phyloP scores from a whole-genome alignment of 306 rosid genomes.

The Quercus cerris region DNA sequence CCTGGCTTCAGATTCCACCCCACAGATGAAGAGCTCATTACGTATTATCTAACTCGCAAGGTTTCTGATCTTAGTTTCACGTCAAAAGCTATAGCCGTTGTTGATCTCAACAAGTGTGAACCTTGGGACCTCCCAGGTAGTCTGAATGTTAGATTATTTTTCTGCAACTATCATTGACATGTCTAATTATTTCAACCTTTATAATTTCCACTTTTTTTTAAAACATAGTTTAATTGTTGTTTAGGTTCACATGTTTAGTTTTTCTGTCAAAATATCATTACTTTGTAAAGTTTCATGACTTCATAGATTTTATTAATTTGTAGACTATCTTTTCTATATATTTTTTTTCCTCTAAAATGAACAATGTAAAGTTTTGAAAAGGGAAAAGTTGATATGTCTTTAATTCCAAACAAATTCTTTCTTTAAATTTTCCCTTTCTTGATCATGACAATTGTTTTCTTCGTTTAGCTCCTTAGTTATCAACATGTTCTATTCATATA shows the following conservation, averaged over 20 bases:
- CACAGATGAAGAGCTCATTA: constrained; percentile 93
- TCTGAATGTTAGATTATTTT: neutral
- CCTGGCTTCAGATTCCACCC: constrained; percentile 97
- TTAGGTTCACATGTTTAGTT: neutral
- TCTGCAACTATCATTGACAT: neutral
- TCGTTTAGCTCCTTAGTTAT: neutral
- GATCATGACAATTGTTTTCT: neutral
- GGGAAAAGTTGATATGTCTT: too few relatives aligned
- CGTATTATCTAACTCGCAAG: constrained; percentile 59
- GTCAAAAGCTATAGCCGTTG: constrained; percentile 66
- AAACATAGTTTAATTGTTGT: neutral
- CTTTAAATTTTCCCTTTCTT: neutral
- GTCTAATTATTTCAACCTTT: neutral
- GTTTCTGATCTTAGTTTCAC: constrained; percentile 68
- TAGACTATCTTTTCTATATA: too few relatives aligned
- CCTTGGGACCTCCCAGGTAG: constrained; percentile 98
- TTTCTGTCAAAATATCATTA: neutral
- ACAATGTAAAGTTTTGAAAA: too few relatives aligned
- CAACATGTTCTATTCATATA: neutral
- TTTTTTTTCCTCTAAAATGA: neutral
- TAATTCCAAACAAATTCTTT: neutral
- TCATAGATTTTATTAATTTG: neutral
- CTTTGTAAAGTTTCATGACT: neutral
- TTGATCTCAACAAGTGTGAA: constrained; percentile 90
- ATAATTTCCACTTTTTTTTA: neutral